Conservation (phyloP, 306 rosid genomes). For the Vigna hirtella region DNA sequence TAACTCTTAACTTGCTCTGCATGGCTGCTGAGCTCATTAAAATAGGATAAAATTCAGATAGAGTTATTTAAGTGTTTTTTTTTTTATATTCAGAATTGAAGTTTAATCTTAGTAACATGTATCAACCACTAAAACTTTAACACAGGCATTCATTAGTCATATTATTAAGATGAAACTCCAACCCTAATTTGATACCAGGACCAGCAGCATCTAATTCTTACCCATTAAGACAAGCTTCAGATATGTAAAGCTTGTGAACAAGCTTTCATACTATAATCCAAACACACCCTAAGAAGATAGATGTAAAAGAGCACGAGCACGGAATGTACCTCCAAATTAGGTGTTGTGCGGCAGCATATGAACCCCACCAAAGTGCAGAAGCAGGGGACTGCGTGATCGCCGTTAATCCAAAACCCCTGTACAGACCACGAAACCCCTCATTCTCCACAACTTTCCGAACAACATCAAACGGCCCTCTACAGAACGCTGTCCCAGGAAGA, state of each 20-base stretch:
- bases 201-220: not conserved
- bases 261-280: no score
- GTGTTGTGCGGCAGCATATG: conserved; percentile 88
- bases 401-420: conserved; percentile 85
- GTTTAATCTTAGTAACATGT: no score
- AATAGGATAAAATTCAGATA: not conserved
- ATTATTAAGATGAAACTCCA: not conserved
- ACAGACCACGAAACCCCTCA: conserved; percentile 84
- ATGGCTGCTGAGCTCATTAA: not conserved
- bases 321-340: conserved; percentile 77
- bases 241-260: no score
- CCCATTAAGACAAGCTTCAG: not conserved
- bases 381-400: conserved; percentile 82
- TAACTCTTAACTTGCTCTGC: not conserved
- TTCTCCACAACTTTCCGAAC: conserved; percentile 60
- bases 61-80: not conserved
- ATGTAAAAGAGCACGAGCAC: not conserved
- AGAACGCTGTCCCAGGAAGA: conserved; percentile 71
- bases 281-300: no score
- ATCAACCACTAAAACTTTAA: no score
- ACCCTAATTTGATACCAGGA: not conserved
- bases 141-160: no score
- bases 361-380: conserved; percentile 97
- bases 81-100: not conserved
- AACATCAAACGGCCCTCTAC: conserved; percentile 71